A percentile compares a stretch with the other conserved stretches of the same genome.
phyloP scores from a whole-genome alignment of 805 yeast genomes.

The Yarrowia sp. region DNA sequence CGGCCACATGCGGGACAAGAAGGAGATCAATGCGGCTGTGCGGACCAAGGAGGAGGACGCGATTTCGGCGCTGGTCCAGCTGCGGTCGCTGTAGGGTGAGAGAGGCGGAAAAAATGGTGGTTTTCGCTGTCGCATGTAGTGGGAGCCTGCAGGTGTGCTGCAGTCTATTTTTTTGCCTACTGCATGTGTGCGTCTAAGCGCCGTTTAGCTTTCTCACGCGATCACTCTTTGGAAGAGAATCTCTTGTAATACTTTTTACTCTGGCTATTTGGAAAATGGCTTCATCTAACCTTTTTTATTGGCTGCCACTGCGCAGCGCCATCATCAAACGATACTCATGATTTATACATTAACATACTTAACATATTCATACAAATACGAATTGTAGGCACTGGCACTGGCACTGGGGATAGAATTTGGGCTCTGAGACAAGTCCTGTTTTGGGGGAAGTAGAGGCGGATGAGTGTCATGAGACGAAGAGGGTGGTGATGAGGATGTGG shows the following conservation, averaged over 20 bases:
- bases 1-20: slow-evolving; percentile 32
- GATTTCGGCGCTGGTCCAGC: slow-evolving; percentile 59
- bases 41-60: slow-evolving; percentile 60
- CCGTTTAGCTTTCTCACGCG: slow-evolving; percentile 12
- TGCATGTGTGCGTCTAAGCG: no score
- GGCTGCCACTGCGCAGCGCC: background rate
- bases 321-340: slow-evolving; percentile 16
- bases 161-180: slow-evolving; percentile 3
- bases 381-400: background rate
- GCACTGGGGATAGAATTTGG: no score
- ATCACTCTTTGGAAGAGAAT: background rate
- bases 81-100: slow-evolving; percentile 22
- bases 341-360: slow-evolving; percentile 29
- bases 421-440: no score
- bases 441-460: no score
- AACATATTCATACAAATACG: background rate
- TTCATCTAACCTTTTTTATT: slow-evolving; percentile 18
- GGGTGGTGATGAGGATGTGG: no score
- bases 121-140: background rate
- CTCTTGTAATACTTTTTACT: no score
- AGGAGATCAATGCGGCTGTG: slow-evolving; percentile 34
- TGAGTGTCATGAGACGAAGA: no score
- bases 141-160: slow-evolving; percentile 8
- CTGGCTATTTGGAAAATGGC: background rate
- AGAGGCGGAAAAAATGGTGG: no score